Evolutionary conservation across 164 flowering plant species (phyloP), one percentile per base, ranked within the genome.

Genomic region (Aristolochia contorta): DNA sequence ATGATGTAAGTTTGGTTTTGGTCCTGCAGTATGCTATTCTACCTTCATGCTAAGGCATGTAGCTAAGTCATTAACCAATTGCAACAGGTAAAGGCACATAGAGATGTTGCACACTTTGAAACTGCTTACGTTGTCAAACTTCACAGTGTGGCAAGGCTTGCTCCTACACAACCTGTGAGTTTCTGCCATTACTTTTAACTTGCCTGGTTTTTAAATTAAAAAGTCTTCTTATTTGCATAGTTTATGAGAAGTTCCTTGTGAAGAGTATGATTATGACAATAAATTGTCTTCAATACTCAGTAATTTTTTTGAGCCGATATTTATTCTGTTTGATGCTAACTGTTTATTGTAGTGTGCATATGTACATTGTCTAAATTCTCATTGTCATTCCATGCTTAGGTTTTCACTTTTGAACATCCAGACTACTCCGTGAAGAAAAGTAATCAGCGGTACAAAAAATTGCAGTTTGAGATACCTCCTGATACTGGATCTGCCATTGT

Each of bases 81-180:
- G 19, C 63, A 71, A 68, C 78, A 93, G 99, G 88, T 93, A 56
- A 93, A 86, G 77, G 71, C 87, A 1, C 91, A 89, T 65, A 94
- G 81, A 67, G 99, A 94, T 71, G 76, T 89, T 62, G 69, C 71
- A 57, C 97, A 88, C 74, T 94, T 91, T 71, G 99, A 94, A 84
- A 94, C 99, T 72, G 96, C 97, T 27, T 94, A 94, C 74, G 99
- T 94, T 65, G 99, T 94, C 67, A 94, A 94, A 71, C 65, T 94
- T 69, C 99, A 94, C 67, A 86, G 77, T 60, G 74, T 88, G 19
- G 96, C 97, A 49, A 84, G 79, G 74, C 93, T 94, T 67, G 83
- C 96, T 64, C 91, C 91, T 68, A 66, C 89, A 16, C 84, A 86
- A 67, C 89, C 97, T 41, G 99, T 93, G 58, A 79, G 94, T 72